Percentiles rank a stretch among this genome's conserved stretches.
Conservation (phyloP, 495 filamentous ascomycete genomes). For the Hyaloscypha hepaticicola region DNA sequence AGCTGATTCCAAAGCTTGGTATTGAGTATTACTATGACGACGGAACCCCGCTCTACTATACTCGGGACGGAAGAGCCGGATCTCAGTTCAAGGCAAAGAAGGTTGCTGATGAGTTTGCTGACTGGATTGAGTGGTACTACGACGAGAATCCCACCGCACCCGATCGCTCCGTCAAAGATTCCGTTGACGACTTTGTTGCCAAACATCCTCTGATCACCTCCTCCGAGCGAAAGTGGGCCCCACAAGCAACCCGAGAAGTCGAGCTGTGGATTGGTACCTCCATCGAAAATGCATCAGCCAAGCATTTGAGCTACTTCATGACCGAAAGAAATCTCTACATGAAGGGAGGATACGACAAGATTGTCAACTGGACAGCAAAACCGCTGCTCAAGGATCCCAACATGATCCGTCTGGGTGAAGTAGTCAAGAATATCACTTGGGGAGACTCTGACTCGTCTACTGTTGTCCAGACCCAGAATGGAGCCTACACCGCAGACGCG, state of each 20-base stretch:
- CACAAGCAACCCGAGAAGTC: constrained; percentile 25
- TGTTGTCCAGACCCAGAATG: constrained; percentile 3
- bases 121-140: constrained; percentile 21
- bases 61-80: constrained; percentile 21
- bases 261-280: constrained; percentile 26
- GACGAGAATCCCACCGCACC: constrained; percentile 18
- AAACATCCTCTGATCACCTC: constrained; percentile 21
- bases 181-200: constrained; percentile 20
- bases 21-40: constrained; percentile 27
- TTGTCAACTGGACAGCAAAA: constrained; percentile 25
- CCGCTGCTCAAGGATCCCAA: constrained; percentile 19
- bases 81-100: constrained; percentile 28
- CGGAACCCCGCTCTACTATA: constrained; percentile 24
- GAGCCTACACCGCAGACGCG: constrained; percentile 15
- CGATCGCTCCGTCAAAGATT: constrained; percentile 22
- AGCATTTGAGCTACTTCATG: constrained; percentile 24
- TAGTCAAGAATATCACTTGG: constrained; percentile 20
- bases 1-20: constrained; percentile 24
- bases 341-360: constrained; percentile 28
- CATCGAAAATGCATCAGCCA: constrained; percentile 22
- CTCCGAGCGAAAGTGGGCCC: constrained; percentile 23
- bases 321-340: constrained; percentile 27
- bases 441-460: constrained; percentile 13
- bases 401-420: constrained; percentile 18
- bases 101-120: constrained; percentile 28